Evolutionary conservation across 768 basidiomycete species (phyloP), one percentile per base, ranked within the genome.

Genomic region (Tricholoma terreum): DNA sequence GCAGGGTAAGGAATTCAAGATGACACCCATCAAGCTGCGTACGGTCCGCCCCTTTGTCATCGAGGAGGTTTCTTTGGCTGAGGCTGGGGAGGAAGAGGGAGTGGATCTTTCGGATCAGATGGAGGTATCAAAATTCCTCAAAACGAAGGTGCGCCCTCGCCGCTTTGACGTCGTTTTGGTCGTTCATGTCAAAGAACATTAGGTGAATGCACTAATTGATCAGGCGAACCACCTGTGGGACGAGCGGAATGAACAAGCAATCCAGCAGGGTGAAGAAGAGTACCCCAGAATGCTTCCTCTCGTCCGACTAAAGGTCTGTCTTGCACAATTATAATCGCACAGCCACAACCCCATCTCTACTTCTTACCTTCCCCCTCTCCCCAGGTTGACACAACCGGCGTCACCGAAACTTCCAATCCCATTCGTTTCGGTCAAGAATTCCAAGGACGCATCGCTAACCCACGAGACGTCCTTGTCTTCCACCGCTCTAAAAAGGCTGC

Each of bases 361-460:
- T 35, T 40, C 40, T n/a, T 33, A 36, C 31, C n/a, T 42, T 7
- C 12, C 14, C 30, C 5, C 2, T 3, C n/a, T 15, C 22, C 46
- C 15, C 34, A 87, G 89, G 93, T 96, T 15, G 93, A 96, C 68
- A 95, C 93, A 0, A 92, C 95, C 0, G 91, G 89, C 42, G 90
- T 94, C 7, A 85, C 84, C 56, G 90, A 92, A 64, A 93, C 93
- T 75, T 93, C 90, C 54, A 99, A 99, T 69, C 95, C 96, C 21
- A 89, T 96, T 52, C 89, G 97, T 9, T 97, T 99, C 69, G 96
- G 97, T 1, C 94, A 96, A 69, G 92, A 96, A 69, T 98, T 98
- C 71, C 83, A 87, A 62, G 92, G 92, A 1, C 82, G 82, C 19
- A 82, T 98, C 34, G 97, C 97, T 10, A 99, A 99, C 68, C 96